Conservation (phyloP, 2,329 filamentous ascomycete genomes). For the Dryadomyces quercivorus region DNA sequence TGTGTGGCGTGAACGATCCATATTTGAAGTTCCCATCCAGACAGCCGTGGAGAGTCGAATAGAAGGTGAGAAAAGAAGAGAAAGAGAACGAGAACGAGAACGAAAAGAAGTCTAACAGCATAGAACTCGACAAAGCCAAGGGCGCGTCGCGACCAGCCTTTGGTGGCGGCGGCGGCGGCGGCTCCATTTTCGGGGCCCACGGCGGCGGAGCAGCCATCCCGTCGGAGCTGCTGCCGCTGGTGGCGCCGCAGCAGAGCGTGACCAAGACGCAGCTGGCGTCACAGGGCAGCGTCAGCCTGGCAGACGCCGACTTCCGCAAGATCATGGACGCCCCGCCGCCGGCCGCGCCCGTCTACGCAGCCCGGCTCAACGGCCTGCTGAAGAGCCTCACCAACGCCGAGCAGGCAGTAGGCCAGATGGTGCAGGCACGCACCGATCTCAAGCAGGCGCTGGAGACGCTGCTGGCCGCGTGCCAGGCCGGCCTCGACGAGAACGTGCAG, state of each 20-base stretch:
- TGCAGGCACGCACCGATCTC: conserved; percentile 70
- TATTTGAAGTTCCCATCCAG: conserved; percentile 74
- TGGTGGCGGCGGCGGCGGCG: conserved; percentile 38
- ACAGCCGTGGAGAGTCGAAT: conserved; percentile 68
- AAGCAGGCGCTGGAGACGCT: conserved; percentile 74
- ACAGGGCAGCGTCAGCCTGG: conserved; percentile 54
- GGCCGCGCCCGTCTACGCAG: conserved; percentile 81
- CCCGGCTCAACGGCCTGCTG: conserved; percentile 76
- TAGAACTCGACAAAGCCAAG: conserved; percentile 51
- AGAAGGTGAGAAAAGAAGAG: conserved; percentile 41
- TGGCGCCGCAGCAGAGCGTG: conserved; percentile 60
- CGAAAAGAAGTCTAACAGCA: neutral
- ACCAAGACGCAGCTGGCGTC: conserved; percentile 60
- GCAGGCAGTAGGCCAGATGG: conserved; percentile 75
- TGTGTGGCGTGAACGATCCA: conserved; percentile 78
- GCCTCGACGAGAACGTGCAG: conserved; percentile 57
- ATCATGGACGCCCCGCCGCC: conserved; percentile 44
- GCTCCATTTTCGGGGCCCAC: conserved; percentile 18
- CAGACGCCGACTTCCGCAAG: conserved; percentile 75
- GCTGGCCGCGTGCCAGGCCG: conserved; percentile 58
- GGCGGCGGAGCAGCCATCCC: conserved; percentile 39
- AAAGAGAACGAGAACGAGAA: neutral
- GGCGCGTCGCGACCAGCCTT: conserved; percentile 37
- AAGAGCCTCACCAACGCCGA: conserved; percentile 83
- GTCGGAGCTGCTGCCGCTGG: conserved; percentile 63